Evolutionary conservation across 169 alveolate genomes (phyloP), one percentile per base, ranked within the genome.

Genomic region (Eimeria brunetti): DNA sequence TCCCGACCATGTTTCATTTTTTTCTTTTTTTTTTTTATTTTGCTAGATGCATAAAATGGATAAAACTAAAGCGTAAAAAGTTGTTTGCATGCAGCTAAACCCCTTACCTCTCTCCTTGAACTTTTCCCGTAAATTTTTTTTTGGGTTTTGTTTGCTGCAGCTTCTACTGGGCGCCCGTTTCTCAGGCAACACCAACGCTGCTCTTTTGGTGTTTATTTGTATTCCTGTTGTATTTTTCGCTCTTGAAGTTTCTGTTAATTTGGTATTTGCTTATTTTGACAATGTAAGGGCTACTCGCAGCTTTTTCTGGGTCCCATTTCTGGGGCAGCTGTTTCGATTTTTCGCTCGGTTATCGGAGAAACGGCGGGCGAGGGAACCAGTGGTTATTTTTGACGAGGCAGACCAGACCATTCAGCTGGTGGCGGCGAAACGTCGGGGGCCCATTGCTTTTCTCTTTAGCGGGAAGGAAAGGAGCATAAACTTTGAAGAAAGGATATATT

Each of bases 401-500:
- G 83, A 67, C 30, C 81, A 93, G 67, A 88, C 95, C 14, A 95
- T 95, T 46, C 93, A 97, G 95, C 96, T 97, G 88, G 91, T 69
- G 64, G 93, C 81, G 88, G 94, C 95, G 86, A 88, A 92, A 90
- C 89, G 49, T 18, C 58, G 60, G 41, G 71, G 80, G 16, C 49
- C 49, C 46, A 56, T 95, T 36, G 75, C 89, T 75, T 30, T 78
- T 49, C 67, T 73, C 20, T n/a, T 81, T 4, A 84, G 90, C 46
- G 1, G 16, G 16, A 71, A n/a, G 16, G 30, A 38, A 38, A 89
- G 88, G 27, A 84, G 88, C 51, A 91, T 97, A 69, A 95, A 91
- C 53, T 71, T 80, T 22, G 95, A 92, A 56, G 98, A 97, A 89
- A 88, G 97, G 38, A 78, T 78, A 53, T 97, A 97, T 81, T 97